phyloP scores from a whole-genome alignment of 805 yeast genomes.

The Yarrowia deformans region DNA sequence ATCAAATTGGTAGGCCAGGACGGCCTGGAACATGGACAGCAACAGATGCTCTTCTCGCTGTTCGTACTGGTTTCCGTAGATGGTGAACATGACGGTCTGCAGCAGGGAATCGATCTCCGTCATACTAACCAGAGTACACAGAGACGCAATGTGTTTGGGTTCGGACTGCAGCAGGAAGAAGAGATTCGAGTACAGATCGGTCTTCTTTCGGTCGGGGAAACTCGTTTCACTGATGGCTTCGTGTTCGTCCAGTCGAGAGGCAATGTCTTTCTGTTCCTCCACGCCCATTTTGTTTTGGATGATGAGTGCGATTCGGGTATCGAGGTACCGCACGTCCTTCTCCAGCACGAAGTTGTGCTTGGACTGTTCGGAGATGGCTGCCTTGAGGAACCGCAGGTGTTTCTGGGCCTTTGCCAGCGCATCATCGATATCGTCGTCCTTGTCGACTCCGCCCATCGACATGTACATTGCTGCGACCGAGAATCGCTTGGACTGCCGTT shows the following conservation, averaged over 20 bases:
- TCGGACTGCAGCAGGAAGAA: conserved; percentile 52
- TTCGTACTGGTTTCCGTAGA: conserved; percentile 55
- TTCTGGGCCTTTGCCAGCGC: conserved; percentile 50
- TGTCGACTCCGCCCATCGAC: conserved; percentile 50
- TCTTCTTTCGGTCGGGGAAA: conserved; percentile 48
- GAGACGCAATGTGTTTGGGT: conserved; percentile 51
- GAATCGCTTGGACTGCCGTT: conserved; percentile 49
- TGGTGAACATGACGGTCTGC: conserved; percentile 53
- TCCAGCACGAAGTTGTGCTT: conserved; percentile 52
- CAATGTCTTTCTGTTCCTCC: conserved; percentile 51
- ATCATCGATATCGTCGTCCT: conserved; percentile 50
- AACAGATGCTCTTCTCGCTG: conserved; percentile 53
- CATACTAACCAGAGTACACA: conserved; percentile 49
- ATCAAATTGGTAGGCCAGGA: conserved; percentile 52
- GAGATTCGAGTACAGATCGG: conserved; percentile 50
- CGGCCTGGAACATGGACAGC: conserved; percentile 52
- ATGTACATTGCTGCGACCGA: conserved; percentile 51
- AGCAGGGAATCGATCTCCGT: conserved; percentile 52
- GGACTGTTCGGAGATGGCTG: conserved; percentile 50
- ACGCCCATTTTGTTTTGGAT: conserved; percentile 52
- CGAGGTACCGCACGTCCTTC: conserved; percentile 52
- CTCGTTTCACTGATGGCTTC: conserved; percentile 41
- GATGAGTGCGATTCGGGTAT: conserved; percentile 52
- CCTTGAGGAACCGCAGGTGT: conserved; percentile 49
- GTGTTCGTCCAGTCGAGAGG: conserved; percentile 47